Conservation (phyloP, 164 flowering plant genomes). For the Pachysandra terminalis region DNA sequence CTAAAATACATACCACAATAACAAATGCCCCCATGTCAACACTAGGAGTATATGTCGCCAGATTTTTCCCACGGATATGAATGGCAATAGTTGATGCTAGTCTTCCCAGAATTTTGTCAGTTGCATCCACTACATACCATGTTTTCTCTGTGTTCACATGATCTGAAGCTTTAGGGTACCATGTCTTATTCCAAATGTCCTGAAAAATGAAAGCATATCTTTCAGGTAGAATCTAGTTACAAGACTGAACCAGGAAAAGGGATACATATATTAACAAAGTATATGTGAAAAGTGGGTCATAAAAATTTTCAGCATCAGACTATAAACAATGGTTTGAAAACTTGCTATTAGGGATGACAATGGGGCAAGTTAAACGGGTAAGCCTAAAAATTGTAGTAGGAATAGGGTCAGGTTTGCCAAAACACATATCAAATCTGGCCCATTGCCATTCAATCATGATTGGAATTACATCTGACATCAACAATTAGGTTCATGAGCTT, state of each 20-base stretch:
- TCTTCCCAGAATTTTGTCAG: conserved; percentile 92
- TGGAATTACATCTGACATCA: too few species aligned
- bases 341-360: too few species aligned
- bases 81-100: conserved; percentile 87
- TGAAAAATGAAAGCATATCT: conserved; percentile 20
- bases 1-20: conserved; percentile 75
- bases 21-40: conserved; percentile 98
- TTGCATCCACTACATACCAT: conserved; percentile 97
- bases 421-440: too few species aligned
- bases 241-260: background rate
- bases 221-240: background rate
- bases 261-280: background rate
- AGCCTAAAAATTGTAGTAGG: too few species aligned
- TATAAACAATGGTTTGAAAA: background rate
- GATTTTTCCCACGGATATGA: conserved; percentile 84
- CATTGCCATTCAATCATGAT: too few species aligned
- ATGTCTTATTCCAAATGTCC: conserved; percentile 97
- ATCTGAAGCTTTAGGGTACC: conserved; percentile 95
- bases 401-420: too few species aligned
- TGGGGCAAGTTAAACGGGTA: too few species aligned
- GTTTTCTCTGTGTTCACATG: conserved; percentile 71
- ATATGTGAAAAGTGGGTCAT: background rate
- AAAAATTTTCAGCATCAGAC: background rate
- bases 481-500: too few species aligned
- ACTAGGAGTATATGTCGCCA: conserved; percentile 91